A percentile compares a stretch with the other conserved stretches of the same genome.
phyloP scores from a whole-genome alignment of 2,329 filamentous ascomycete genomes.

The Lithohypha guttulata region DNA sequence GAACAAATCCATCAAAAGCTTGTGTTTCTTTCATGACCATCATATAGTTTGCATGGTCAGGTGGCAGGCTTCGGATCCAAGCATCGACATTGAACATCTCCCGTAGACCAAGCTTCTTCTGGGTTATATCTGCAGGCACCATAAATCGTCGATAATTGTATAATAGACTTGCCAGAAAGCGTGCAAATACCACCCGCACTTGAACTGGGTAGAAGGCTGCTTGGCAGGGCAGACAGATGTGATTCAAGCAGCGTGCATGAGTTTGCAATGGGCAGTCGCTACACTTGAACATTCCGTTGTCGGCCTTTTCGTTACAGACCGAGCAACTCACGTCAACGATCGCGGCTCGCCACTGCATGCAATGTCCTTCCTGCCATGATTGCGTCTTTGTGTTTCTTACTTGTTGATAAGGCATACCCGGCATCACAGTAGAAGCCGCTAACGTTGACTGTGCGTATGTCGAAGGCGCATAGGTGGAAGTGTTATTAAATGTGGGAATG shows the following conservation, averaged over 20 bases:
- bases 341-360: constrained; percentile 33
- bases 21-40: constrained; percentile 54
- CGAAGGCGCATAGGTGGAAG: constrained; percentile 39
- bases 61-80: constrained; percentile 53
- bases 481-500: constrained; percentile 28
- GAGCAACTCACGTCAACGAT: constrained; percentile 34
- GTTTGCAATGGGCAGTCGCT: constrained; percentile 39
- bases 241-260: constrained; percentile 49
- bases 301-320: constrained; percentile 46
- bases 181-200: constrained; percentile 56
- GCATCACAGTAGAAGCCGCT: constrained; percentile 41
- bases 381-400: constrained; percentile 33
- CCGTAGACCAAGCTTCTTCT: constrained; percentile 49
- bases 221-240: constrained; percentile 55
- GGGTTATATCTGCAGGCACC: constrained; percentile 46
- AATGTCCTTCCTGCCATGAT: constrained; percentile 40
- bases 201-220: constrained; percentile 56
- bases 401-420: constrained; percentile 29
- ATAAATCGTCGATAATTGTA: constrained; percentile 59
- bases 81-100: constrained; percentile 58
- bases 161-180: constrained; percentile 57
- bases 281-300: constrained; percentile 45
- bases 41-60: constrained; percentile 55
- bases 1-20: constrained; percentile 55
- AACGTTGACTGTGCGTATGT: constrained; percentile 41